Base-by-base conservation (phyloP, 2,329 filamentous ascomycete species). In the Septoria linicola region DNA sequence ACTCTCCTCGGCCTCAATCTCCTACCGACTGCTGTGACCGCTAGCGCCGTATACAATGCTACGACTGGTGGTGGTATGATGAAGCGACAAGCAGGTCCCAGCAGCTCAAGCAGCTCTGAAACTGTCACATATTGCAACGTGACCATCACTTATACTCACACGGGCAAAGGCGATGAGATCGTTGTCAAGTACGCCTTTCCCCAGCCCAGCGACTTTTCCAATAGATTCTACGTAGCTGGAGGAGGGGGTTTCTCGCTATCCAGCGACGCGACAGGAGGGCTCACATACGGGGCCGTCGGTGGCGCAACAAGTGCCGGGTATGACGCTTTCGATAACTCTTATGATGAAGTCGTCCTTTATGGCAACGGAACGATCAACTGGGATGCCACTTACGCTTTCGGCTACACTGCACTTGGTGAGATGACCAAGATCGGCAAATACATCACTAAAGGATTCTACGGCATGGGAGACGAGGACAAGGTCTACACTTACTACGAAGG, bases 281-380 rank as follows among this genome's bases (percentile, higher is more conserved):
- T 78, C 34, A 61, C 66, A 4, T 74, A 76, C 41, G 76, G 76
- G 14, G 75, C 74, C 37, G 75, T 73, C 1, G 69, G 72, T 4
- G 76, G 75, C 23, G 63, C 70, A 19, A 80, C 77, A 0, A 73
- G 77, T 52, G 76, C 73, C 11, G 76, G 77, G 1, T 80, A 78
- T 55, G 76, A 75, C 27, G 66, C 67, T 16, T 78, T 78, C 59
- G 58, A 67, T 39, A 72, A 65, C 17, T 62, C 70, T 20, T 72
- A 67, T 20, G 71, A 75, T 42, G 61, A 59, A 34, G 59, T 63
- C n/a, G 41, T 48, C 4, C 42, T 54, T 8, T 48, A 42, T 21
- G 55, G 41, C 17, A 78, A 80, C 49, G 77, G 76, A 13, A 73
- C 75, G 3, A 69, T 76, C 59, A 77, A 80, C 62, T 79, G 71